Evolutionary conservation across 257 asterid genomes (phyloP).

Genomic region (Nicotiana tomentosiformis): DNA sequence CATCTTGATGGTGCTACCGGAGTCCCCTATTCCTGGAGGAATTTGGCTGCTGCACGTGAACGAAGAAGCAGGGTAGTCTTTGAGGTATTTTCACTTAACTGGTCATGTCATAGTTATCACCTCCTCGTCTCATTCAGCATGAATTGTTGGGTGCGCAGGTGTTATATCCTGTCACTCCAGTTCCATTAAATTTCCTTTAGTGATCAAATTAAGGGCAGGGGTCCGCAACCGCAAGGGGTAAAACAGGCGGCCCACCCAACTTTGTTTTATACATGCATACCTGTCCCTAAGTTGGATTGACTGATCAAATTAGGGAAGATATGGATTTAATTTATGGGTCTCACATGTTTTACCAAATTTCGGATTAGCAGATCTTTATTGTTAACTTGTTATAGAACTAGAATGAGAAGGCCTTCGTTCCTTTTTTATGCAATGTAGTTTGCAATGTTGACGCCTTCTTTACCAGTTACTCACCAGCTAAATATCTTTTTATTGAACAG

Average conservation of each 20-base stretch:
- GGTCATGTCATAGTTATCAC: neutral
- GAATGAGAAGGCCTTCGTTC: neutral
- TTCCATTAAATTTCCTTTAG: neutral
- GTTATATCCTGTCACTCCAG: neutral
- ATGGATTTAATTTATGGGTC: neutral
- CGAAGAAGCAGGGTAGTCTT: conserved; percentile 72
- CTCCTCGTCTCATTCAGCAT: neutral
- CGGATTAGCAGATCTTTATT: neutral
- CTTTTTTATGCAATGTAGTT: neutral
- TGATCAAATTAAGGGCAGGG: neutral
- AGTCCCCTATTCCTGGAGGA: conserved; percentile 44
- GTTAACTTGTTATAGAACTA: neutral
- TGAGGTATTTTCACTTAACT: conserved; percentile 42
- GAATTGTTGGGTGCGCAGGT: neutral
- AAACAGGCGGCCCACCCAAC: neutral
- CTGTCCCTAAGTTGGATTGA: neutral
- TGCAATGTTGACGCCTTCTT: neutral
- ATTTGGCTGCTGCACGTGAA: conserved; percentile 55
- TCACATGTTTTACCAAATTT: neutral
- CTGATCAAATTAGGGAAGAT: neutral
- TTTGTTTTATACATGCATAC: neutral
- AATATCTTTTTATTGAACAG: conserved; percentile 34
- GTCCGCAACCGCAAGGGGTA: neutral
- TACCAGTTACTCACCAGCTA: neutral
- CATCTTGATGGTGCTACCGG: conserved; percentile 57